Evolutionary conservation across 2,329 filamentous ascomycete species (phyloP).

Genomic region (Plenodomus lindquistii): DNA sequence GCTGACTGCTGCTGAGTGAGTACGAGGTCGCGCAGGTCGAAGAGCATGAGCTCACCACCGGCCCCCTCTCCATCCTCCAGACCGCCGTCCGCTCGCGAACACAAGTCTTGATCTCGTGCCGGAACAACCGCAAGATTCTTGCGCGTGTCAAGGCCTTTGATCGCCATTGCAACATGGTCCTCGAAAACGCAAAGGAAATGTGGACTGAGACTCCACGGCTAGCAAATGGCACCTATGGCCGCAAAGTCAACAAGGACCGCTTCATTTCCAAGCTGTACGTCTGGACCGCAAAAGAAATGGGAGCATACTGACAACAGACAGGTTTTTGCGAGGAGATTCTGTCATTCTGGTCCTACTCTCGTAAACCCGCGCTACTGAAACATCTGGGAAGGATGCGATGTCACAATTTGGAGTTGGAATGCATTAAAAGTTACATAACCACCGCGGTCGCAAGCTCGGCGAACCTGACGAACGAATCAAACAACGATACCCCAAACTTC

Average conservation of each 20-base stretch:
- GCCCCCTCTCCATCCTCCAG: constrained; percentile 90
- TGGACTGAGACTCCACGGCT: constrained; percentile 93
- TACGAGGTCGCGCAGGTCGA: constrained; percentile 85
- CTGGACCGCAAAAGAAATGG: neutral
- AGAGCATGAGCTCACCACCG: constrained; percentile 78
- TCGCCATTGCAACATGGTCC: constrained; percentile 97
- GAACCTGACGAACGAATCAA: constrained; percentile 31
- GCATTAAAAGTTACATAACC: constrained; percentile 41
- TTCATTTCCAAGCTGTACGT: constrained; percentile 97
- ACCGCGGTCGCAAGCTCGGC: constrained; percentile 20
- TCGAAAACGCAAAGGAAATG: constrained; percentile 99
- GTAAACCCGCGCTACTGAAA: constrained; percentile 47
- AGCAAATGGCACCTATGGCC: constrained; percentile 83
- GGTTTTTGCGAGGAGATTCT: constrained; percentile 84
- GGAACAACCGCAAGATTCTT: constrained; percentile 97
- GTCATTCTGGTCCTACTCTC: constrained; percentile 86
- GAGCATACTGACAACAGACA: constrained; percentile 42
- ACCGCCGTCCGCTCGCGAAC: constrained; percentile 93
- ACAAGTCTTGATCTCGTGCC: constrained; percentile 95
- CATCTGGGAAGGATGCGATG: constrained; percentile 14
- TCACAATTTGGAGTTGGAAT: constrained; percentile 29
- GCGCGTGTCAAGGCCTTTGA: constrained; percentile 98
- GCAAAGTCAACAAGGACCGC: constrained; percentile 93
- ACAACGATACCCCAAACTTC: constrained; percentile 31
- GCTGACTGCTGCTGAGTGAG: constrained; percentile 62